Base-by-base conservation (phyloP, 2,329 filamentous ascomycete genomes). In the Nannizziopsis barbatae region DNA sequence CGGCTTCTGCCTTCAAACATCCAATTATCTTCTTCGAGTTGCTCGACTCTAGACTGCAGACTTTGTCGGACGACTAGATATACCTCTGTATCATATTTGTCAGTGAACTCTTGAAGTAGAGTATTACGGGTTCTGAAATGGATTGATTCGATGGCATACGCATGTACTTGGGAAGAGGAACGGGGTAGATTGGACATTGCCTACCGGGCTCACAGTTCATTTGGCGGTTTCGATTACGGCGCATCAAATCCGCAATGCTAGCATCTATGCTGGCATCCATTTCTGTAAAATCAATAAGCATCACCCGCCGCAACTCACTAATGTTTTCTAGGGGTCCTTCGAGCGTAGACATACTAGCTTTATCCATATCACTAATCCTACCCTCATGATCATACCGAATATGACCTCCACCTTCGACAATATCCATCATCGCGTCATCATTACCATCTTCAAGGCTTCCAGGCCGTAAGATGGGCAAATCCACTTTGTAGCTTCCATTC, bases 21-120 rank as follows among this genome's bases (percentile, higher is more conserved):
- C 88, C 88, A 95, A 58, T 82, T 84, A 60, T 95, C 88, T 44
- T 92, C 84, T 17, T 84, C 76, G 43, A 94, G 68, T 11, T 81
- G 79, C 12, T 78, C 76, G 1, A 88, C 83, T 62, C 87, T 86
- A 50, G 78, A 78, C 56, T 79, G 74, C 47, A 93, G 69, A 62
- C 82, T 88, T 31, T 79, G 76, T 54, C 79, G 77, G 42, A 88
- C 76, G 17, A 79, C 75, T 54, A 83, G 79, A 20, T 87, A 71
- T 2, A 89, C 73, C 64, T 88, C 84, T 81, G 38, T n/a, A 39
- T 51, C 17, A n/a, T 42, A 48, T 48, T 56, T 17, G 31, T 51
- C 42, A 32, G 41, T 46, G 20, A 10, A 31, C 11, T 12, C 35
- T 15, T 30, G 12, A 15, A 15, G 10, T 32, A 17, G 12, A 15